Evolutionary conservation across 2,329 filamentous ascomycete genomes (phyloP).

Genomic region (Cladosporium oxysporum): DNA sequence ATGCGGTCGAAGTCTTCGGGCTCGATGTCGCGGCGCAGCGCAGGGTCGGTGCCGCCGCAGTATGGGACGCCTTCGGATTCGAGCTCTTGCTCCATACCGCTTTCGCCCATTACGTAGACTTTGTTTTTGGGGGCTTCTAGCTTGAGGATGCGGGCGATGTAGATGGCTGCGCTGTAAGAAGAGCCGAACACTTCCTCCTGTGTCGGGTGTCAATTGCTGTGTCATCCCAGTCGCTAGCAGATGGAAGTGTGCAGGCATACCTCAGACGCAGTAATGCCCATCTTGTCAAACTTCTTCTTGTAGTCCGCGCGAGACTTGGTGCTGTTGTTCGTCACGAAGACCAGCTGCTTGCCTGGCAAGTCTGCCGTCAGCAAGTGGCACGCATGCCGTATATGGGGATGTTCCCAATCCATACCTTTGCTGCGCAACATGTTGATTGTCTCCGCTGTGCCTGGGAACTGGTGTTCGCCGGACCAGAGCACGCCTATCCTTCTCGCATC

Average conservation of each 20-base stretch:
- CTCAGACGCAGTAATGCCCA: slow-evolving; percentile 76
- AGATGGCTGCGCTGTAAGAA: slow-evolving; percentile 91
- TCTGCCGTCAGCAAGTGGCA: not conserved
- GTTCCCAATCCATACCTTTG: slow-evolving; percentile 59
- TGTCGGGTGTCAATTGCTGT: not conserved
- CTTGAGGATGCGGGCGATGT: slow-evolving; percentile 89
- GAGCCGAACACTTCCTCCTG: slow-evolving; percentile 94
- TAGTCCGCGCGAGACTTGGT: slow-evolving; percentile 94
- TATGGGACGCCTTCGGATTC: slow-evolving; percentile 74
- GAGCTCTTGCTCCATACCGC: slow-evolving; percentile 87
- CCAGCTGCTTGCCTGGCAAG: slow-evolving; percentile 74
- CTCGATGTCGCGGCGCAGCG: slow-evolving; percentile 73
- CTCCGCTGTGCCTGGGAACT: slow-evolving; percentile 83
- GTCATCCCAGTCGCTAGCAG: not conserved
- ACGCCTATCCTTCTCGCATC: slow-evolving; percentile 68
- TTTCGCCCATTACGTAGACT: slow-evolving; percentile 90
- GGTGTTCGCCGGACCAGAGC: slow-evolving; percentile 90
- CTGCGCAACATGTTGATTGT: slow-evolving; percentile 80
- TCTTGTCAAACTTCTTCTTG: slow-evolving; percentile 79
- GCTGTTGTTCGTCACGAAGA: slow-evolving; percentile 99
- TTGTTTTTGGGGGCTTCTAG: slow-evolving; percentile 80
- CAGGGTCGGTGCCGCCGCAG: slow-evolving; percentile 83
- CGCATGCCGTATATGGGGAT: not conserved
- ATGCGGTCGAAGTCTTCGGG: slow-evolving; percentile 78
- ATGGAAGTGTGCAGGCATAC: slow-evolving; percentile 39